Evolutionary conservation across 108 stramenopile species (phyloP), one percentile per base, ranked within the genome.

Genomic region (Bacterosira constricta): DNA sequence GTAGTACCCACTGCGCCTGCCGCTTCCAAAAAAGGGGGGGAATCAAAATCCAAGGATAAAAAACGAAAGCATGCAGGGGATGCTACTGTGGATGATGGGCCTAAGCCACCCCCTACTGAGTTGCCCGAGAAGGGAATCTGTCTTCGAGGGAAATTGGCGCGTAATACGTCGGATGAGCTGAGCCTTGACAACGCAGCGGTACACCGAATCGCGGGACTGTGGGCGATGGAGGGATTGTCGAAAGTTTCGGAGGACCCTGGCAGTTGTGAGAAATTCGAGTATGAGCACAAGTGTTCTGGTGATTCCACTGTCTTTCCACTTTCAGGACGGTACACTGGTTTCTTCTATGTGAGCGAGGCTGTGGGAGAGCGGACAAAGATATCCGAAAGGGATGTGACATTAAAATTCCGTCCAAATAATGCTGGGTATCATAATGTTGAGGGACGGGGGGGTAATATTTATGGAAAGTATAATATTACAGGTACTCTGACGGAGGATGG

Each of bases 401-500:
- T 95, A 5, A 87, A 87, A 45, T 95, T 95, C 54, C 63, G 80
- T 47, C 84, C 83, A 62, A 95, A 95, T 67, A 87, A 69, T 60
- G 90, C 77, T 10, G 93, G 93, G 1, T 90, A 83, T 62, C 77
- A 89, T 73, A 95, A 95, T 68, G 85, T 95, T n/a, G 93, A 95
- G 61, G 94, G 94, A 34, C 75, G 76, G 42, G 94, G 94, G 7
- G 77, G 78, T 32, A 95, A 95, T 51, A 75, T 75, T 1, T 95
- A 78, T 71, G 94, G 94, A 65, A 92, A 91, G 70, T 95, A 92
- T 77, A 91, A 56, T 15, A 95, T 95, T 54, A 84, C 88, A 1
- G 94, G 94, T 4, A 88, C 88, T 4, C 71, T 94, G 64, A 77
- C 71, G 10, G 41, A 55, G 13, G 91, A 92, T 52, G 83, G 88